phyloP scores from a whole-genome alignment of 306 rosid species.

The Inga laurina region DNA sequence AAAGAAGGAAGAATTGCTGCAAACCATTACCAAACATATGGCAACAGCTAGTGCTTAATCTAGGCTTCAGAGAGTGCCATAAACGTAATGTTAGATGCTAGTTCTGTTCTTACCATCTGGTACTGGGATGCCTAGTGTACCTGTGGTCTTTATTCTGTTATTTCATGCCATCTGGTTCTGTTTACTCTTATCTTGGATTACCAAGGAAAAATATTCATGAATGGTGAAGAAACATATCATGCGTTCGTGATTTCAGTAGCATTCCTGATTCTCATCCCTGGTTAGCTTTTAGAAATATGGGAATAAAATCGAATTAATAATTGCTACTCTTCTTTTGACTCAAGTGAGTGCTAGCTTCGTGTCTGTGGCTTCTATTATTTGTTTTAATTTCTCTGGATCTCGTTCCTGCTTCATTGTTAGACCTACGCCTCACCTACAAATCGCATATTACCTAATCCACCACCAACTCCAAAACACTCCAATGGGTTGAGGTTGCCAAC shows the following conservation, averaged over 20 bases:
- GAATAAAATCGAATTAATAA: background rate
- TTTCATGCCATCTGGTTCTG: conserved; percentile 22
- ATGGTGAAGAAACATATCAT: conserved; percentile 14
- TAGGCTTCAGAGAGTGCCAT: conserved; percentile 15
- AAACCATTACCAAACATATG: conserved; percentile 56
- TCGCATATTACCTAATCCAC: background rate
- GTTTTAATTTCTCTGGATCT: background rate
- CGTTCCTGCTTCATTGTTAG: background rate
- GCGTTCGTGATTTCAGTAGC: background rate
- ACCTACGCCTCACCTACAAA: background rate
- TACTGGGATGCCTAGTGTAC: background rate
- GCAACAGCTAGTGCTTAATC: conserved; percentile 51
- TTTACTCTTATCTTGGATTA: background rate
- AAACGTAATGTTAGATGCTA: background rate
- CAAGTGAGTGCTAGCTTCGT: background rate
- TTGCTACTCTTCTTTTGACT: background rate
- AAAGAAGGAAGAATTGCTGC: conserved; percentile 78
- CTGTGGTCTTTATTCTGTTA: conserved; percentile 1
- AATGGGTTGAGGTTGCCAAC: background rate
- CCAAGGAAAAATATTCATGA: background rate
- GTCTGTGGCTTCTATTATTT: background rate
- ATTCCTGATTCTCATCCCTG: conserved; percentile 2
- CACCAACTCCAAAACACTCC: background rate
- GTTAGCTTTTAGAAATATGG: background rate
- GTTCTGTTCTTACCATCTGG: conserved; percentile 21